Evolutionary conservation across 768 basidiomycete species (phyloP), one percentile per base, ranked within the genome.

Genomic region (Lepiota brunneoincarnata): DNA sequence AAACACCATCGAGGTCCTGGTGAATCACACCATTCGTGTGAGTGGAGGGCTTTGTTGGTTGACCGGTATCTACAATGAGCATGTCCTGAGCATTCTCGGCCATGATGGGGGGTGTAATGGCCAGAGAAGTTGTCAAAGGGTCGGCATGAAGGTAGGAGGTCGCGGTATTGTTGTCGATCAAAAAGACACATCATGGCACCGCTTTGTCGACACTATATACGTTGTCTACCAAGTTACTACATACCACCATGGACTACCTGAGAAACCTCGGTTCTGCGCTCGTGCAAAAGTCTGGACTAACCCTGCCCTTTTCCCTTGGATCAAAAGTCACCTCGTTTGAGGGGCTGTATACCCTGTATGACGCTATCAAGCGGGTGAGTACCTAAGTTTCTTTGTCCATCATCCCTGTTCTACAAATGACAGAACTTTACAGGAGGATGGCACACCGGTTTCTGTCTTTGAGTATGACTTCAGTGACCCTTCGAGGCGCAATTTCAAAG

Each of bases 241-340:
- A 24, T 36, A 45, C 37, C 35, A 18, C 59, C 35, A 93, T 93
- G 91, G 91, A 93, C 59, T 91, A 91, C 64, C 71, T 93, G 54
- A 79, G 89, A 60, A 91, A 76, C 28, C 76, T 93, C 14, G 91
- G 92, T 34, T 89, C 88, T 50, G 90, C 84, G 41, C 79, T 97
- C n/a, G 91, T 98, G 2, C 89, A 91, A 63, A 96, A 94, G 63
- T 94, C 94, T 6, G 94, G 94, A 21, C 78, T 98, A 12, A 89
- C 88, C 59, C 76, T 95, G 20, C 94, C 95, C 0, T 98, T 96
- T 64, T 81, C 85, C 3, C 79, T 97, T 4, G 94, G 93, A 34
- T 64, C 77, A 24, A 89, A 89, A 59, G 80, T 92, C 43, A 67
- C 78, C 4, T 79, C 83, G 18, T 77, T 83, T 53, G 91, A 83